Conservation (phyloP, 2,329 filamentous ascomycete species). For the Beauveria asiatica region DNA sequence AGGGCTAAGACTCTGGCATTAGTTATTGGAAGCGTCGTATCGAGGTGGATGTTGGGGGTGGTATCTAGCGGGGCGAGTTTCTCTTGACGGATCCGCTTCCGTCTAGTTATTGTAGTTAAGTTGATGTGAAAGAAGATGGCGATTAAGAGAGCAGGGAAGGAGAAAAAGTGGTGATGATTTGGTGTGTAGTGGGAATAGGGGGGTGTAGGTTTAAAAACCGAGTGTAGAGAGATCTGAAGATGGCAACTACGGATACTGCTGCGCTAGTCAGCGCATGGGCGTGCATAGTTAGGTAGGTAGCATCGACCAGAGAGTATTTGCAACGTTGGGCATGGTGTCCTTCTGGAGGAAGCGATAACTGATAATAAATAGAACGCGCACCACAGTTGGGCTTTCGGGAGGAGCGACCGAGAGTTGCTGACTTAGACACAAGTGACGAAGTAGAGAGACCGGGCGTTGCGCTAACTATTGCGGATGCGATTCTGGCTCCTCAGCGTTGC, state of each 20-base stretch:
- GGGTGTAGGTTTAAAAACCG: neutral
- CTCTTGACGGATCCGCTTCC: conserved; percentile 8
- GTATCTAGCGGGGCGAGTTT: conserved; percentile 4
- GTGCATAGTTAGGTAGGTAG: neutral
- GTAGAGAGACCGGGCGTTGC: conserved; percentile 2
- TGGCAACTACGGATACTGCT: neutral
- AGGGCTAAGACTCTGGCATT: neutral
- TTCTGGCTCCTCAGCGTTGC: neutral
- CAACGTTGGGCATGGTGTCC: neutral
- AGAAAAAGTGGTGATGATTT: neutral
- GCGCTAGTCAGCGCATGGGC: neutral
- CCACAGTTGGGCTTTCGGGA: conserved; percentile 2
- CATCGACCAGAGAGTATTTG: neutral
- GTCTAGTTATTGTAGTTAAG: conserved; percentile 3
- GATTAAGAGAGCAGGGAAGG: neutral
- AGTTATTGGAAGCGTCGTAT: conserved; percentile 4
- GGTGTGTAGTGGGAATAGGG: too few relatives aligned
- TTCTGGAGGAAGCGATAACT: neutral
- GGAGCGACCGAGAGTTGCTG: conserved; percentile 1
- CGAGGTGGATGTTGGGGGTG: neutral
- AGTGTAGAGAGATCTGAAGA: neutral
- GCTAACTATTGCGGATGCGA: conserved; percentile 7
- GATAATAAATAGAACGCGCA: conserved; percentile 1
- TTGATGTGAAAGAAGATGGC: neutral
- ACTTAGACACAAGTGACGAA: conserved; percentile 1